phyloP scores from a whole-genome alignment of 2,329 filamentous ascomycete genomes.

The Meredithiella fracta region DNA sequence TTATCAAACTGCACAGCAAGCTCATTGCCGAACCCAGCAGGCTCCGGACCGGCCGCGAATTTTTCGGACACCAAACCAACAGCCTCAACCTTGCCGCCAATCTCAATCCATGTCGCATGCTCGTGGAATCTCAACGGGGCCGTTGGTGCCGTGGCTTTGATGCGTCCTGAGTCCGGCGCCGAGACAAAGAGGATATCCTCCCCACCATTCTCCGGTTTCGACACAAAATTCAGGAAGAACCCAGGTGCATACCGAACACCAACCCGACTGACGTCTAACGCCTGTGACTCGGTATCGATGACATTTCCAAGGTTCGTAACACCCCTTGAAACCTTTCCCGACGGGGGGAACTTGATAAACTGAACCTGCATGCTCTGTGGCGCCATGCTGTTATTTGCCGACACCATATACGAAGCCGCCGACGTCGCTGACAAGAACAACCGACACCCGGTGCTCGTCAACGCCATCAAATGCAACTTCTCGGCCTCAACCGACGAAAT shows the following conservation, averaged over 20 bases:
- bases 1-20: constrained; percentile 90
- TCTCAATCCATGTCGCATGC: constrained; percentile 60
- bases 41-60: constrained; percentile 50
- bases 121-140: constrained; percentile 52
- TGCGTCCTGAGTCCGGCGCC: constrained; percentile 73
- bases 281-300: constrained; percentile 32
- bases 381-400: constrained; percentile 42
- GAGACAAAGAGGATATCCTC: constrained; percentile 65
- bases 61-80: constrained; percentile 60
- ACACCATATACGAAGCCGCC: constrained; percentile 49
- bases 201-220: constrained; percentile 40
- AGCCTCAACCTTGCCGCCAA: constrained; percentile 59
- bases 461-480: constrained; percentile 75
- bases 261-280: constrained; percentile 32
- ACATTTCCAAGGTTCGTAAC: constrained; percentile 21
- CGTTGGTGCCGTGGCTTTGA: constrained; percentile 42
- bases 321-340: constrained; percentile 22
- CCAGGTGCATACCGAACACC: constrained; percentile 62
- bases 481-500: constrained; percentile 66
- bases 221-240: constrained; percentile 75
- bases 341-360: constrained; percentile 84
- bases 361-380: constrained; percentile 97
- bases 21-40: constrained; percentile 82
- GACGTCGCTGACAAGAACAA: constrained; percentile 84
- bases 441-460: constrained; percentile 78